These are phyloP conservation scores for Thyridium curvatum DNA, from an alignment of 2,329 filamentous ascomycete genomes.

Conservation along the genomic window DNA sequence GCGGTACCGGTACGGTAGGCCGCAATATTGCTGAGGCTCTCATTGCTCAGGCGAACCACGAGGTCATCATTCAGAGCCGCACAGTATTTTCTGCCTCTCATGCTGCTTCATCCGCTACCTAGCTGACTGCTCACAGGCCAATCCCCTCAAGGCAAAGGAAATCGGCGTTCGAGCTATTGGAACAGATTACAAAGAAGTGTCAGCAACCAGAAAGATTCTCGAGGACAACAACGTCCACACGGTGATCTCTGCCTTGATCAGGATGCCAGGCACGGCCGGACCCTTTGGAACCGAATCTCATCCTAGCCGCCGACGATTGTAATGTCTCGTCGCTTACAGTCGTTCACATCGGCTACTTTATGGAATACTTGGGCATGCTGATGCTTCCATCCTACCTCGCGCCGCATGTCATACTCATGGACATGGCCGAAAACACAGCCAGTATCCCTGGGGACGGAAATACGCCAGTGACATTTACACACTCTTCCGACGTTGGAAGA, in stretches of 20 bases:
- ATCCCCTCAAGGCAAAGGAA: constrained; percentile 8
- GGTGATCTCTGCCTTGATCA: constrained; percentile 33
- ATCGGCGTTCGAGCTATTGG: constrained; percentile 16
- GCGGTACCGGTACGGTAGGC: constrained; percentile 7
- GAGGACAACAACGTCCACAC: constrained; percentile 33
- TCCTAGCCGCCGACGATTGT: constrained; percentile 33
- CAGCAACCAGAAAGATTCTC: constrained; percentile 13
- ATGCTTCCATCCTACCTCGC: constrained; percentile 27
- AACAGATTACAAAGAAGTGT: constrained; percentile 19
- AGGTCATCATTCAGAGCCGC: constrained; percentile 33
- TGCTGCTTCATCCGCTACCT: background rate
- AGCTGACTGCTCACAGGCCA: background rate
- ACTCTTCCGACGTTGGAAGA: too few relatives aligned
- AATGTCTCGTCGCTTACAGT: too few relatives aligned
- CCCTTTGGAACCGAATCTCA: constrained; percentile 33
- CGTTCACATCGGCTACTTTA: constrained; percentile 34
- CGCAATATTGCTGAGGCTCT: constrained; percentile 34
- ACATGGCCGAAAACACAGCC: too few relatives aligned
- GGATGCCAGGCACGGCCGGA: constrained; percentile 17
- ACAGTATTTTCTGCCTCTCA: constrained; percentile 18
- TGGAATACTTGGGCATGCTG: constrained; percentile 37
- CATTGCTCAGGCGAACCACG: constrained; percentile 21
- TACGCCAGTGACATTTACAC: too few relatives aligned
- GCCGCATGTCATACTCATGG: too few relatives aligned
- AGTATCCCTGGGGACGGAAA: too few relatives aligned